Evolutionary conservation across 129 eudicot genomes (phyloP).

Genomic region (Ambrosia trifida): DNA sequence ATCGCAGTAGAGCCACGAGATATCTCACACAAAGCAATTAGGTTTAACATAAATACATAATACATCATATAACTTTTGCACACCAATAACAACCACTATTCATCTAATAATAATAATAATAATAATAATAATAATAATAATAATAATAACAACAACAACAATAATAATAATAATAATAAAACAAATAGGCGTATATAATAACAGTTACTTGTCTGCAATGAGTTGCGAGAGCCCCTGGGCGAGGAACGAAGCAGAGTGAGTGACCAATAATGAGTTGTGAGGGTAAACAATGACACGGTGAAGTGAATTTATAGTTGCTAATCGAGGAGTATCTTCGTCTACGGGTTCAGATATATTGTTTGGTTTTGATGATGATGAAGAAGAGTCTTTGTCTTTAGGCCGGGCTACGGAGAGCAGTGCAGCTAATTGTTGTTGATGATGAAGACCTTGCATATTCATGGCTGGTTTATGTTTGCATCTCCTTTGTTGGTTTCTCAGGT

Average conservation of each 20-base stretch:
- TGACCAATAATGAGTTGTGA: slow-evolving; percentile 78
- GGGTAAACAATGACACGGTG: slow-evolving; percentile 81
- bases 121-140: no score
- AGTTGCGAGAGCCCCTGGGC: slow-evolving; percentile 89
- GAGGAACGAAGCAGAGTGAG: slow-evolving; percentile 89
- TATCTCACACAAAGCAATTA: slow-evolving; percentile 13
- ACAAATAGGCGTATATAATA: neutral
- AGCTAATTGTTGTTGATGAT: slow-evolving; percentile 85
- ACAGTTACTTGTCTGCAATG: slow-evolving; percentile 70
- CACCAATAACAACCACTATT: slow-evolving; percentile 9
- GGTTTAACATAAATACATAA: slow-evolving; percentile 27
- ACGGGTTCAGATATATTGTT: slow-evolving; percentile 34
- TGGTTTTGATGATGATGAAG: slow-evolving; percentile 32
- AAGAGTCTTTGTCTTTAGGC: slow-evolving; percentile 49
- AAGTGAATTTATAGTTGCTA: slow-evolving; percentile 70
- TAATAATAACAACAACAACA: no score
- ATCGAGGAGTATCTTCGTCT: slow-evolving; percentile 58
- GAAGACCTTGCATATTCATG: slow-evolving; percentile 83
- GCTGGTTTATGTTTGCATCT: slow-evolving; percentile 41
- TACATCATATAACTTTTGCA: neutral
- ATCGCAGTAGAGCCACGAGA: no score
- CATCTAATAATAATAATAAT: neutral
- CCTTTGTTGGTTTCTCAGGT: slow-evolving; percentile 26
- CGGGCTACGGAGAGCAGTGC: slow-evolving; percentile 84
- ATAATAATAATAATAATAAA: slow-evolving; percentile 16